Evolutionary conservation across 1,284 basidiomycete species (phyloP).

Genomic region (Cryptococcus jaspeensis): DNA sequence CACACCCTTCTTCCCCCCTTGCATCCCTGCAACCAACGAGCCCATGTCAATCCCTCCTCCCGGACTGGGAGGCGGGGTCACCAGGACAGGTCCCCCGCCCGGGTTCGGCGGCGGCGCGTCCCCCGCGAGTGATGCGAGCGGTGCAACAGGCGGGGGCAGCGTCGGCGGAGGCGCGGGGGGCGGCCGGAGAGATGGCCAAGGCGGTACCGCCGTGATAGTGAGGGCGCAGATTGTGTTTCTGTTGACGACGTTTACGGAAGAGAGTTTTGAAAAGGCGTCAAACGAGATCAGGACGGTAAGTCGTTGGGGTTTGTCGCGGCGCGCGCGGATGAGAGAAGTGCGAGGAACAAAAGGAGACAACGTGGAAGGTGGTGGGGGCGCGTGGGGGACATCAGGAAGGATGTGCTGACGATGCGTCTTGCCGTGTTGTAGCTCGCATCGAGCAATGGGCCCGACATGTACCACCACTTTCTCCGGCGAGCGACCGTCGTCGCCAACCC

Average conservation of each 20-base stretch:
- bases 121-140: conserved; percentile 14
- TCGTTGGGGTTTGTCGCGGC: conserved; percentile 20
- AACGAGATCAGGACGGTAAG: conserved; percentile 85
- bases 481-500: conserved; percentile 69
- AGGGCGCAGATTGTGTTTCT: conserved; percentile 78
- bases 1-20: conserved; percentile 8
- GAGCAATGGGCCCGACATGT: conserved; percentile 90
- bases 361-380: too few relatives aligned
- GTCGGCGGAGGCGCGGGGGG: conserved; percentile 9
- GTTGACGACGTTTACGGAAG: conserved; percentile 87
- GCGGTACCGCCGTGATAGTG: conserved; percentile 51
- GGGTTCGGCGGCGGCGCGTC: conserved; percentile 36
- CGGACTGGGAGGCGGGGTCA: conserved; percentile 48
- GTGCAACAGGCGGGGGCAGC: neutral
- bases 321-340: too few relatives aligned
- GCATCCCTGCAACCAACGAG: conserved; percentile 7
- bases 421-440: conserved; percentile 73
- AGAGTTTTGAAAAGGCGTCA: conserved; percentile 88
- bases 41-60: conserved; percentile 45
- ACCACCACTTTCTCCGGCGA: conserved; percentile 90
- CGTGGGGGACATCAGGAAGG: neutral
- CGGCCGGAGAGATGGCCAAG: conserved; percentile 18
- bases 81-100: conserved; percentile 48
- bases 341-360: too few relatives aligned
- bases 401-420: conserved; percentile 4